These are phyloP conservation scores for Graphilbum fragrans DNA, from an alignment of 2,329 filamentous ascomycete genomes.

Conservation along the genomic window DNA sequence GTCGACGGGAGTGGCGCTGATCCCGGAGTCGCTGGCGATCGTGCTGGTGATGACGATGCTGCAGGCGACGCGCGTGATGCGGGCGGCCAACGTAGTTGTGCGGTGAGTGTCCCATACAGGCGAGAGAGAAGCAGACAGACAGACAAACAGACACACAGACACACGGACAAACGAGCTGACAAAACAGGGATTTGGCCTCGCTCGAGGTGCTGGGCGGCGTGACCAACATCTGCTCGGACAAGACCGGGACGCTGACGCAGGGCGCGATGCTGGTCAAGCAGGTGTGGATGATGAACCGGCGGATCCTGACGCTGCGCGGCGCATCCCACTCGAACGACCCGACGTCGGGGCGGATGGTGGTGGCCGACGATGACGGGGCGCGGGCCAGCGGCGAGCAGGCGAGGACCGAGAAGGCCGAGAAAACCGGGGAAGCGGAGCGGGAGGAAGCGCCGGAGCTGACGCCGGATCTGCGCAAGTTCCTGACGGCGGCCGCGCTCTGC, in stretches of 20 bases:
- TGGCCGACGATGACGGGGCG: slow-evolving; percentile 28
- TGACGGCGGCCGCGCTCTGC: slow-evolving; percentile 48
- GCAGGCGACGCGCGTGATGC: slow-evolving; percentile 53
- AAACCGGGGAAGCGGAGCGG: no score
- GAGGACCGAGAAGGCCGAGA: slow-evolving; percentile 10
- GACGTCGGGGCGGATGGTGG: slow-evolving; percentile 42
- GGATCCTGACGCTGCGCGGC: slow-evolving; percentile 47
- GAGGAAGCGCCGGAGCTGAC: slow-evolving; percentile 18
- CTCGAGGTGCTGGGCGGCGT: slow-evolving; percentile 60
- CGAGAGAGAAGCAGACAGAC: no score
- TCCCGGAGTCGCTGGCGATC: slow-evolving; percentile 54
- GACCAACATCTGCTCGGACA: slow-evolving; percentile 63
- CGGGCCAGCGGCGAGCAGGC: no score
- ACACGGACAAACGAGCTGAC: no score
- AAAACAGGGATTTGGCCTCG: slow-evolving; percentile 44
- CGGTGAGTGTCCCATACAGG: slow-evolving; percentile 26
- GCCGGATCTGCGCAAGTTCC: slow-evolving; percentile 37
- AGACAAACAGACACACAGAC: no score
- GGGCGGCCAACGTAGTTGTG: slow-evolving; percentile 51
- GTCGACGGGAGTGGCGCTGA: slow-evolving; percentile 50
- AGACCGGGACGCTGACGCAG: slow-evolving; percentile 58
- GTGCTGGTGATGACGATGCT: slow-evolving; percentile 63
- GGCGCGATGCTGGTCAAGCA: slow-evolving; percentile 60
- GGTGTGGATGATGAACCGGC: slow-evolving; percentile 48
- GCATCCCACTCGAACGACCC: slow-evolving; percentile 51